Evolutionary conservation across 768 basidiomycete genomes (phyloP), one percentile per base, ranked within the genome.

Genomic region (Gelatoporia subvermispora): DNA sequence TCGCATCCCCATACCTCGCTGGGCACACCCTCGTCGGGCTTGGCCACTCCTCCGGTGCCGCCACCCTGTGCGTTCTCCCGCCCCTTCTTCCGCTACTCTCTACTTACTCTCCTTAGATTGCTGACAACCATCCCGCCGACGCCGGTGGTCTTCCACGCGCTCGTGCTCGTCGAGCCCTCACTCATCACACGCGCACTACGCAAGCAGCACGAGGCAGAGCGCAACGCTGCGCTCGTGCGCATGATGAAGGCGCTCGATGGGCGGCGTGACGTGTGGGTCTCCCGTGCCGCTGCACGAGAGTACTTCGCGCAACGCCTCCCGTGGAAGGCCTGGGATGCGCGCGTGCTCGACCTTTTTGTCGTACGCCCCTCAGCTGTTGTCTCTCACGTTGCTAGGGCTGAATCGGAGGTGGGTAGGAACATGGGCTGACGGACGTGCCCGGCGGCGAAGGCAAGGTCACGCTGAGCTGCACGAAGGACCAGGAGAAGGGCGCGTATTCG

Each of bases 41-140:
- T 10, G 53, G 53, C 10, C 53, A 54, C 42, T 54, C 53, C 17
- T 45, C 48, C 4, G 53, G 53, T 2, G 43, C 43, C 2, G 35
- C 46, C 3, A 43, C 49, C 2, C 16, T 51, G 53, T 54, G n/a
- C 28, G 53, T 23, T 3, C 35, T 8, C 4, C 3, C 10, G 3
- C 4, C 23, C 8, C 16, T 16, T 13, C 18, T 13, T 10, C 4
- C 11, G 18, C 17, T 13, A 21, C 28, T 8, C 20, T 4, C 4
- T 10, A 41, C 40, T 34, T 3, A 34, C 16, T 16, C 3, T 17
- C 8, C 10, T 8, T 13, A 52, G 51, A 28, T 21, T 52, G 18
- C 42, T 54, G 1, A 23, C 48, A n/a, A 47, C 47, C 13, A 43
- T 52, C 20, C 45, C 41, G 8, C 15, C 21, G 4, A 36, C 43